A percentile compares a stretch with the other conserved stretches of the same genome.
Conservation (phyloP, 495 filamentous ascomycete genomes). For the Physcia stellaris region DNA sequence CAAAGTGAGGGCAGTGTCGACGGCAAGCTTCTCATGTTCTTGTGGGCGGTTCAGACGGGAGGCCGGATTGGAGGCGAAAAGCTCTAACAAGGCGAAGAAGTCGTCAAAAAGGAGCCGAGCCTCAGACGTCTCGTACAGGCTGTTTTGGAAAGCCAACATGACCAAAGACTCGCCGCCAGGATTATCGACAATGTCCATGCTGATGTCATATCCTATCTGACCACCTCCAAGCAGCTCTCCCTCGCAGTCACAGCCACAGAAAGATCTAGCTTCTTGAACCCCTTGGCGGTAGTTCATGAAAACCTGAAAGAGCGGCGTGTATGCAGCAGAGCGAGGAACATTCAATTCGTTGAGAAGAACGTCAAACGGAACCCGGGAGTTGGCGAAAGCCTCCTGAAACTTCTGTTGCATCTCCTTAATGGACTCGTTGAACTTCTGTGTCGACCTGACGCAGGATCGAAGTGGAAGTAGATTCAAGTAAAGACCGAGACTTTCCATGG, state of each 20-base stretch:
- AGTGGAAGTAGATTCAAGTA: slow-evolving; percentile 37
- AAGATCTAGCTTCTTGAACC: background rate
- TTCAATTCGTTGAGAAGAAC: slow-evolving; percentile 26
- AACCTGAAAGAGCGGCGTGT: slow-evolving; percentile 26
- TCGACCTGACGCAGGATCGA: slow-evolving; percentile 14
- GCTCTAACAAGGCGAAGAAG: background rate
- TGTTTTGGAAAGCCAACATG: slow-evolving; percentile 1
- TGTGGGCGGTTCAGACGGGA: background rate
- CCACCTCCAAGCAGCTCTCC: background rate
- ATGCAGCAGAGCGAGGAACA: slow-evolving; percentile 19
- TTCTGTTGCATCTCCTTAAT: slow-evolving; percentile 9
- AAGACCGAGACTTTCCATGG: slow-evolving; percentile 19
- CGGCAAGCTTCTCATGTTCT: no score
- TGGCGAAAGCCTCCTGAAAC: slow-evolving; percentile 15
- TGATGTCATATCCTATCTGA: background rate
- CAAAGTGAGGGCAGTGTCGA: no score
- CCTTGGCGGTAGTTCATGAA: slow-evolving; percentile 24
- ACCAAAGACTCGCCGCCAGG: background rate
- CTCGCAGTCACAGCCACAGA: background rate
- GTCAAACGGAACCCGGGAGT: slow-evolving; percentile 32
- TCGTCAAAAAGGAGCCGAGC: background rate
- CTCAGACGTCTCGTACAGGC: background rate
- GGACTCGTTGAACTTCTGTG: slow-evolving; percentile 1
- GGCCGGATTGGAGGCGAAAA: no score
- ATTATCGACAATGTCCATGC: background rate